phyloP scores from a whole-genome alignment of 768 basidiomycete genomes.

The Hericium erinaceus region DNA sequence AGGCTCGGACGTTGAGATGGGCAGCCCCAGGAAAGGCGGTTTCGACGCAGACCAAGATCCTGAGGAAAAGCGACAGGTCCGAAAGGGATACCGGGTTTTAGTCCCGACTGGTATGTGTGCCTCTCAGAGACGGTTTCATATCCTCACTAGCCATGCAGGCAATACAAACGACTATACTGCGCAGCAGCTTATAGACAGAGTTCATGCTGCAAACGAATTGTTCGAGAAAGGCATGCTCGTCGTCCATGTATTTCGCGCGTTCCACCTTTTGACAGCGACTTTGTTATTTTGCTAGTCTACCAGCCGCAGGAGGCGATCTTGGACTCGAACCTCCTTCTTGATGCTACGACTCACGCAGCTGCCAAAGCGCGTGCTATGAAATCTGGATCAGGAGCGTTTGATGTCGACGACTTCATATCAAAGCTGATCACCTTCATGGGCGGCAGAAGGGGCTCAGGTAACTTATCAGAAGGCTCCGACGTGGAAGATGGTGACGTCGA shows the following conservation, averaged over 20 bases:
- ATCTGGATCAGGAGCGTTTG: conserved; percentile 80
- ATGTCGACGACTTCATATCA: conserved; percentile 82
- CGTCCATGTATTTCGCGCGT: background rate
- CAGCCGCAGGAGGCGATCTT: conserved; percentile 69
- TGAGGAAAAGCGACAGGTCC: conserved; percentile 64
- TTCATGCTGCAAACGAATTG: conserved; percentile 48
- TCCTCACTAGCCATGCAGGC: conserved; percentile 13
- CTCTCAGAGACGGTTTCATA: conserved; percentile 5
- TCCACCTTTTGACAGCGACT: background rate
- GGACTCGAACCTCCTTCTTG: conserved; percentile 74
- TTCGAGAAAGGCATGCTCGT: conserved; percentile 48
- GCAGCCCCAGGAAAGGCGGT: conserved; percentile 22
- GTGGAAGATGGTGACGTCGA: conserved; percentile 43
- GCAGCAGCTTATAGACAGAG: conserved; percentile 44
- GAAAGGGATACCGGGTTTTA: conserved; percentile 64
- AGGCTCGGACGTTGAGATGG: conserved; percentile 7
- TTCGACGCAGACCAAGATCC: conserved; percentile 85
- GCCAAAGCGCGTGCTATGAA: conserved; percentile 90
- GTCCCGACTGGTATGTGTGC: conserved; percentile 53
- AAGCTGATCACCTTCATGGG: conserved; percentile 73
- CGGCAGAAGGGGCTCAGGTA: conserved; percentile 38
- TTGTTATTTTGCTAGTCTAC: conserved; percentile 2
- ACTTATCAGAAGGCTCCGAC: conserved; percentile 35
- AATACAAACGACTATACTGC: conserved; percentile 43
- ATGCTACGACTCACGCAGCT: conserved; percentile 70